phyloP scores from a whole-genome alignment of 495 filamentous ascomycete genomes.

The Tuber aestivum region DNA sequence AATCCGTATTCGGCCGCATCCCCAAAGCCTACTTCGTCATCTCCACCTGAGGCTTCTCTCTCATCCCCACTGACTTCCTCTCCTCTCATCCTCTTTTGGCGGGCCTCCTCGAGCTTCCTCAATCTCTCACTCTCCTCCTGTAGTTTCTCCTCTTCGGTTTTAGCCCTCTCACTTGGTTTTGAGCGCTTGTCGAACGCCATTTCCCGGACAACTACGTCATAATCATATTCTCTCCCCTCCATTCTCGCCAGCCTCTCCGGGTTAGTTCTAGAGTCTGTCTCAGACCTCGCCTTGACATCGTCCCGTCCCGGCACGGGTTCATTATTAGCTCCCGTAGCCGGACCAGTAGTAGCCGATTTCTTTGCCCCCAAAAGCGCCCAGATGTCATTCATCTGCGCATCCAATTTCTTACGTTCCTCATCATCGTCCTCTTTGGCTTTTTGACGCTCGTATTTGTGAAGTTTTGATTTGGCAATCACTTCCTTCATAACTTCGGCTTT shows the following conservation, averaged over 20 bases:
- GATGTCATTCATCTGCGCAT: slow-evolving; percentile 72
- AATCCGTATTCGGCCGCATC: slow-evolving; percentile 53
- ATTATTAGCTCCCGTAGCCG: slow-evolving; percentile 41
- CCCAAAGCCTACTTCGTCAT: slow-evolving; percentile 49
- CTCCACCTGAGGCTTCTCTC: slow-evolving; percentile 39
- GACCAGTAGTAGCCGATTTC: slow-evolving; percentile 44
- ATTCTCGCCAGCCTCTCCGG: slow-evolving; percentile 56
- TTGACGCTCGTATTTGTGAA: slow-evolving; percentile 88
- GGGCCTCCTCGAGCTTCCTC: slow-evolving; percentile 71
- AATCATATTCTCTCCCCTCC: slow-evolving; percentile 60
- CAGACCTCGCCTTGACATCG: slow-evolving; percentile 22
- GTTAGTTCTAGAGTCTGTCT: slow-evolving; percentile 47
- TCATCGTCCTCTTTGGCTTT: slow-evolving; percentile 89
- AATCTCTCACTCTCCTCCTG: slow-evolving; percentile 67
- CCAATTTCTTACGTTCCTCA: slow-evolving; percentile 72
- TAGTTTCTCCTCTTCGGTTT: slow-evolving; percentile 82
- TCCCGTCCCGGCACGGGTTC: slow-evolving; percentile 29
- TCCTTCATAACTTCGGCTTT: slow-evolving; percentile 96
- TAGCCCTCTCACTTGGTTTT: slow-evolving; percentile 75
- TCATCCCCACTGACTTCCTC: slow-evolving; percentile 50
- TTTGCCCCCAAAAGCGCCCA: slow-evolving; percentile 59
- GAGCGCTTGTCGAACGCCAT: slow-evolving; percentile 76
- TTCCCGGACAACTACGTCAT: slow-evolving; percentile 74
- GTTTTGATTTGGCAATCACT: slow-evolving; percentile 93
- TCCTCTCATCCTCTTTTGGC: slow-evolving; percentile 69